Conservation (phyloP, 495 filamentous ascomycete species). For the Penicillium salamii region DNA sequence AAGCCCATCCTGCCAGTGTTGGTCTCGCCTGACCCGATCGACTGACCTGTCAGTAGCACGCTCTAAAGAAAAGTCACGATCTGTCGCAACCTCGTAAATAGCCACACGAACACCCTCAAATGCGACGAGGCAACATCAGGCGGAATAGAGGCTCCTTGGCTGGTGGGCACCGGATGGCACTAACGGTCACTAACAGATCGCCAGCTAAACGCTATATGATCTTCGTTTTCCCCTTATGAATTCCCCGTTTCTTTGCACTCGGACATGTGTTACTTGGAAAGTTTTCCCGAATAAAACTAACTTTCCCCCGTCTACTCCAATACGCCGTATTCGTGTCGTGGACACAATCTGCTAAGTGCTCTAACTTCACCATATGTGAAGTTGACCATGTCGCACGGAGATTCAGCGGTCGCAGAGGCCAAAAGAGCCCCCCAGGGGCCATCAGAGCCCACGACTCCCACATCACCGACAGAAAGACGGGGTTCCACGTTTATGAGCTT, state of each 20-base stretch:
- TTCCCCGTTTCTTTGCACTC: not conserved
- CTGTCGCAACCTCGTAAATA: not conserved
- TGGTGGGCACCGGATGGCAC: slow-evolving; percentile 3
- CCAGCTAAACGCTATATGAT: slow-evolving; percentile 23
- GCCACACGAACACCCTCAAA: not conserved
- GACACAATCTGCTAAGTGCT: not conserved
- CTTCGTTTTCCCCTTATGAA: slow-evolving; percentile 21
- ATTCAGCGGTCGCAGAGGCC: not conserved
- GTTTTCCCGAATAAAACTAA: not conserved
- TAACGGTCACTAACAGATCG: slow-evolving; percentile 17
- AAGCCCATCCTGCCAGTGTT: slow-evolving; percentile 5
- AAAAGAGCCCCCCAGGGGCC: not conserved
- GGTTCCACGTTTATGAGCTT: slow-evolving; percentile 30
- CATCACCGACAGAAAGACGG: slow-evolving; percentile 16
- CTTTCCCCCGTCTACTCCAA: not conserved
- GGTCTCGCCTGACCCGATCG: slow-evolving; percentile 10
- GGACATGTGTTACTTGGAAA: slow-evolving; percentile 8
- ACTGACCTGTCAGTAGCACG: slow-evolving; percentile 7
- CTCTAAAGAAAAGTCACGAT: not conserved
- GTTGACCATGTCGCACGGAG: slow-evolving; percentile 8
- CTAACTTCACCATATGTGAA: not conserved
- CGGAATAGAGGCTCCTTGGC: slow-evolving; percentile 10
- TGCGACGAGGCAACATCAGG: slow-evolving; percentile 4
- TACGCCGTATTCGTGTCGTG: too few species aligned
- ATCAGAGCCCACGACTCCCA: not conserved